These are phyloP conservation scores for Aeminium ludgeri DNA, from an alignment of 495 filamentous ascomycete species.

Conservation along the genomic window DNA sequence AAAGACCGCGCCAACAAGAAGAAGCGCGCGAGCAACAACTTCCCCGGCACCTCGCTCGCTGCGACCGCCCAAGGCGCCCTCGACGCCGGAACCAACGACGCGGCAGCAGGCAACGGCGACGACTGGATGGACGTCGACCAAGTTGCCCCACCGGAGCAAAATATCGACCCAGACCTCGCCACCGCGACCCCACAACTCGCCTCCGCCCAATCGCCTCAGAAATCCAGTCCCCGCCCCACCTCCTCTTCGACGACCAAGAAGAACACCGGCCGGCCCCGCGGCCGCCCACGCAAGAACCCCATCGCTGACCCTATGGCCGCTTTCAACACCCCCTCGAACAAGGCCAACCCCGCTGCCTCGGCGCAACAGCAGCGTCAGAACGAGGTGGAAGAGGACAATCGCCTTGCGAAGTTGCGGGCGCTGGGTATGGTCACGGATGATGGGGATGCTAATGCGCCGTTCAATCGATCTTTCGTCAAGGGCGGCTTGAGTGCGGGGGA, in stretches of 20 bases:
- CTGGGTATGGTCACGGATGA: slow-evolving; percentile 2
- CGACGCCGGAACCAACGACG: slow-evolving; percentile 2
- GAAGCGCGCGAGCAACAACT: not conserved
- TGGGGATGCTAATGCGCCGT: not conserved
- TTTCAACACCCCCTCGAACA: not conserved
- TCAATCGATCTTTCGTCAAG: too few relatives aligned
- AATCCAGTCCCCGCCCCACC: too few relatives aligned
- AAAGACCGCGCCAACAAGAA: not conserved
- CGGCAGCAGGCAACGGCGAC: slow-evolving; percentile 5
- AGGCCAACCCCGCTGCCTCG: not conserved
- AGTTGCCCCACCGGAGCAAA: not conserved
- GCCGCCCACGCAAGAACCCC: not conserved
- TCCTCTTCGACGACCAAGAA: not conserved
- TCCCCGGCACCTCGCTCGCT: not conserved
- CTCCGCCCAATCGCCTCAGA: too few relatives aligned
- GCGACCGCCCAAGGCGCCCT: not conserved
- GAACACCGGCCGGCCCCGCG: not conserved
- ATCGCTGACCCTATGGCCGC: not conserved
- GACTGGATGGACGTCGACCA: slow-evolving; percentile 8
- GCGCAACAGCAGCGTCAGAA: not conserved
- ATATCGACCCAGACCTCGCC: too few relatives aligned
- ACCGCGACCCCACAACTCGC: too few relatives aligned
- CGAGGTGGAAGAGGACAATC: slow-evolving; percentile 11
- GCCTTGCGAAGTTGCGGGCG: slow-evolving; percentile 13
- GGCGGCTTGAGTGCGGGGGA: too few relatives aligned